Evolutionary conservation across 805 yeast genomes (phyloP).

Genomic region (Nakazawaea wyomingensis): DNA sequence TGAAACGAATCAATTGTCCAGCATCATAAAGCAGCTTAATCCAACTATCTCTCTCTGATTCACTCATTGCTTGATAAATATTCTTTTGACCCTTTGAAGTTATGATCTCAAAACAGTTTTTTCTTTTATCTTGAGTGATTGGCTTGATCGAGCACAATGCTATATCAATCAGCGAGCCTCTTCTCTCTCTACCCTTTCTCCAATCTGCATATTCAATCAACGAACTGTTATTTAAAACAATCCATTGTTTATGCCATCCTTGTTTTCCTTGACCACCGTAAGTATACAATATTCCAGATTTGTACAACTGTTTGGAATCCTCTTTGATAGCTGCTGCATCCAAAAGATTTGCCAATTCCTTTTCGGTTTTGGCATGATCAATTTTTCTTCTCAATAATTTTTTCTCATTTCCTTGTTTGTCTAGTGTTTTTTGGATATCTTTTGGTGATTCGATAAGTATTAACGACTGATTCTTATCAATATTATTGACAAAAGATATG

Average conservation of each 20-base stretch:
- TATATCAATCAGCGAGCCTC: slow-evolving; percentile 64
- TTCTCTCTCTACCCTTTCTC: slow-evolving; percentile 60
- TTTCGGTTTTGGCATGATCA: slow-evolving; percentile 14
- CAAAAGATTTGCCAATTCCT: slow-evolving; percentile 33
- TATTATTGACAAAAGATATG: slow-evolving; percentile 5
- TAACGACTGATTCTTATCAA: neutral
- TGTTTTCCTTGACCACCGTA: slow-evolving; percentile 56
- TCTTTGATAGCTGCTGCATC: slow-evolving; percentile 28
- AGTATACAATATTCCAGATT: slow-evolving; percentile 48
- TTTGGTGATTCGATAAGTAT: slow-evolving; percentile 12
- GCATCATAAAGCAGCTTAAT: slow-evolving; percentile 57
- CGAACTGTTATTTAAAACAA: slow-evolving; percentile 63
- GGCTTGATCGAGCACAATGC: slow-evolving; percentile 62
- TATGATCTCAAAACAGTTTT: slow-evolving; percentile 66
- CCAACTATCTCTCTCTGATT: slow-evolving; percentile 68
- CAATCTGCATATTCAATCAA: slow-evolving; percentile 73
- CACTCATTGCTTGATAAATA: slow-evolving; percentile 68
- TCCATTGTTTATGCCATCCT: slow-evolving; percentile 91
- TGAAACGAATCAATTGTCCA: slow-evolving; percentile 26
- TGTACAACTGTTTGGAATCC: slow-evolving; percentile 11
- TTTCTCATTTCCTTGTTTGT: slow-evolving; percentile 17
- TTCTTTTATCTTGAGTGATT: slow-evolving; percentile 39
- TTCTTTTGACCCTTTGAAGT: slow-evolving; percentile 64
- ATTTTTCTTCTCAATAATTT: slow-evolving; percentile 16
- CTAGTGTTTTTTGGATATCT: slow-evolving; percentile 13